Evolutionary conservation across 2,329 filamentous ascomycete species (phyloP).

Genomic region (Corniculantispora saksenae): DNA sequence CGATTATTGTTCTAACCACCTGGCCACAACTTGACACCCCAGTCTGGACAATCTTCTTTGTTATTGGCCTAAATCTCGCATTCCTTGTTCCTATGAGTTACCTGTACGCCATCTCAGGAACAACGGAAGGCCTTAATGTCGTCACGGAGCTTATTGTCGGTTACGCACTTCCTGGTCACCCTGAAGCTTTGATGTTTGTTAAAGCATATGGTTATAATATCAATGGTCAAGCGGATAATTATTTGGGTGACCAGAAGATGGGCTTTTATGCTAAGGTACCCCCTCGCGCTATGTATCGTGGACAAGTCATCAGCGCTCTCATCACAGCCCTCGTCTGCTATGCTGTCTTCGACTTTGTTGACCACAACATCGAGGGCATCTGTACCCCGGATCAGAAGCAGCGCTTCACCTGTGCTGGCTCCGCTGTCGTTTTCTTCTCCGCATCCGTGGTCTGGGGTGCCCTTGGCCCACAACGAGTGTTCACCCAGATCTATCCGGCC

Average conservation of each 20-base stretch:
- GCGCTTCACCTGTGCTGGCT: constrained; percentile 31
- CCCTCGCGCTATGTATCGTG: constrained; percentile 36
- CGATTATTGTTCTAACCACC: constrained; percentile 32
- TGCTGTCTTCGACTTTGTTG: constrained; percentile 39
- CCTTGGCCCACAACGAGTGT: constrained; percentile 36
- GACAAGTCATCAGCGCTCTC: constrained; percentile 46
- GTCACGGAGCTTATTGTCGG: constrained; percentile 43
- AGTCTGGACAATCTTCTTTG: constrained; percentile 33
- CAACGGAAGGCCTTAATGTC: constrained; percentile 49
- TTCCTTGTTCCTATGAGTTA: constrained; percentile 44
- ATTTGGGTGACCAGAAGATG: constrained; percentile 37
- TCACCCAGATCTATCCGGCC: constrained; percentile 28
- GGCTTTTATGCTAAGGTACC: constrained; percentile 37
- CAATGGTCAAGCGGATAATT: constrained; percentile 43
- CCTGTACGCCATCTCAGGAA: constrained; percentile 44
- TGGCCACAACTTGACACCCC: constrained; percentile 32
- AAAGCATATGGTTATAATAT: constrained; percentile 49
- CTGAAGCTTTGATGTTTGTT: constrained; percentile 56
- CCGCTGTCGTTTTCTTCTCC: constrained; percentile 36
- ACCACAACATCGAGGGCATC: constrained; percentile 33
- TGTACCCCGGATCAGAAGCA: constrained; percentile 35
- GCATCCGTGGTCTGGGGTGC: constrained; percentile 35
- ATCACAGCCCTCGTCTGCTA: constrained; percentile 42
- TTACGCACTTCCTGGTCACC: constrained; percentile 35
- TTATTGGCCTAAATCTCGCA: constrained; percentile 38